phyloP scores from a whole-genome alignment of 768 basidiomycete species.

The Crucibulum laeve region DNA sequence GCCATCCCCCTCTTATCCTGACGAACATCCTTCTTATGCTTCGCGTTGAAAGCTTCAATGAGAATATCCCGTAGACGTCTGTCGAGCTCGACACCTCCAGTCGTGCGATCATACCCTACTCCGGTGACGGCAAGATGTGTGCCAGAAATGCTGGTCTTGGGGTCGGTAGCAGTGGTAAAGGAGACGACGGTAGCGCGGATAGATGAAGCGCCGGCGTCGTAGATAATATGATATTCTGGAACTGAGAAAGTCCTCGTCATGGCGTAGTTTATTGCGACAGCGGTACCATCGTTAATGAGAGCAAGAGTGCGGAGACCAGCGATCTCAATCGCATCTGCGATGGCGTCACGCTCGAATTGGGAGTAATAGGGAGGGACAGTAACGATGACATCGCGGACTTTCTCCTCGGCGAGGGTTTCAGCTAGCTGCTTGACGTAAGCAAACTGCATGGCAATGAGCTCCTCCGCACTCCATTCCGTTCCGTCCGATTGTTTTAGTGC shows the following conservation, averaged over 20 bases:
- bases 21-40: constrained; percentile 64
- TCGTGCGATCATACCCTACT: constrained; percentile 72
- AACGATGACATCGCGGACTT: constrained; percentile 78
- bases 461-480: constrained; percentile 78
- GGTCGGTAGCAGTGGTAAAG: constrained; percentile 49
- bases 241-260: constrained; percentile 88
- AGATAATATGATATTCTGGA: constrained; percentile 86
- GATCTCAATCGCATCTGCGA: constrained; percentile 89
- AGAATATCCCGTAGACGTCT: constrained; percentile 78
- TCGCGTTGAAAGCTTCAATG: constrained; percentile 66
- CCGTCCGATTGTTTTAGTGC: constrained; percentile 57
- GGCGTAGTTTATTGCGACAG: constrained; percentile 96
- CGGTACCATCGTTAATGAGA: constrained; percentile 88
- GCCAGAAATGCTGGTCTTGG: constrained; percentile 47
- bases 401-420: constrained; percentile 69
- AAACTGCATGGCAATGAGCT: constrained; percentile 92
- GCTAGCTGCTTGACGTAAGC: constrained; percentile 88
- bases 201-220: constrained; percentile 87
- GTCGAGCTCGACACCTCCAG: constrained; percentile 85
- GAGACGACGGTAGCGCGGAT: constrained; percentile 75
- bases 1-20: constrained; percentile 83
- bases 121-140: constrained; percentile 79
- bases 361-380: constrained; percentile 90
- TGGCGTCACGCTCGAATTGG: constrained; percentile 87
- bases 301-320: constrained; percentile 81